Conservation (phyloP, 805 yeast species). For the Kodamaea leandrae region DNA sequence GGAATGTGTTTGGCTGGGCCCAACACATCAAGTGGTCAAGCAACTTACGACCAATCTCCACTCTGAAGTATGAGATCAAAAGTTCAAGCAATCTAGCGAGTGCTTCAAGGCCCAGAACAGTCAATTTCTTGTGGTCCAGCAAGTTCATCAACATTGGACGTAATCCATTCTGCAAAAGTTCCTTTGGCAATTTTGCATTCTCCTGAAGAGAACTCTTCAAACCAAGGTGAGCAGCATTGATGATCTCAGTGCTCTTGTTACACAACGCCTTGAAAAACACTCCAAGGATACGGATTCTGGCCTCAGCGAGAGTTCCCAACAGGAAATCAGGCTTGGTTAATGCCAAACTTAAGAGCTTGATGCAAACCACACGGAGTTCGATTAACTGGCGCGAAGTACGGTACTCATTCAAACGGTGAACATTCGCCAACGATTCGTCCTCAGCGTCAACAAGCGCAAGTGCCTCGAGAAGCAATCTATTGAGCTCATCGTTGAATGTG, state of each 20-base stretch:
- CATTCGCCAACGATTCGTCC: slow-evolving; percentile 89
- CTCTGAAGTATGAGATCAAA: slow-evolving; percentile 88
- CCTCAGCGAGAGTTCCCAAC: slow-evolving; percentile 68
- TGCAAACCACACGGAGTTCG: slow-evolving; percentile 86
- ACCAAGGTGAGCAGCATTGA: slow-evolving; percentile 91
- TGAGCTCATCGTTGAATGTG: slow-evolving; percentile 84
- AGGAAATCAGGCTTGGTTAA: slow-evolving; percentile 82
- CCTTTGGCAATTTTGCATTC: slow-evolving; percentile 88
- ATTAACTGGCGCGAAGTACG: slow-evolving; percentile 85
- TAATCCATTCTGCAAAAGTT: slow-evolving; percentile 88
- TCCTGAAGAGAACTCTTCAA: slow-evolving; percentile 78
- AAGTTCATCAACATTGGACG: slow-evolving; percentile 94
- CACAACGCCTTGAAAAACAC: slow-evolving; percentile 93
- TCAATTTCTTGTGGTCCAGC: slow-evolving; percentile 87
- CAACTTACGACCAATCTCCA: slow-evolving; percentile 91
- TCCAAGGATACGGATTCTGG: slow-evolving; percentile 81
- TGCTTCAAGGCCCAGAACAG: slow-evolving; percentile 89
- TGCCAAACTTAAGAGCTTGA: slow-evolving; percentile 76
- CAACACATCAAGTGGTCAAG: slow-evolving; percentile 93
- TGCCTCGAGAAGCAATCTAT: slow-evolving; percentile 82
- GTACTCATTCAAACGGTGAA: slow-evolving; percentile 80
- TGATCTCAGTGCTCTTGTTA: slow-evolving; percentile 79
- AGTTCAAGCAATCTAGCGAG: slow-evolving; percentile 82
- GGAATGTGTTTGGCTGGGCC: slow-evolving; percentile 81
- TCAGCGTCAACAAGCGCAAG: slow-evolving; percentile 95